phyloP scores from a whole-genome alignment of 2,329 filamentous ascomycete species.

The Elsinoe perseae region DNA sequence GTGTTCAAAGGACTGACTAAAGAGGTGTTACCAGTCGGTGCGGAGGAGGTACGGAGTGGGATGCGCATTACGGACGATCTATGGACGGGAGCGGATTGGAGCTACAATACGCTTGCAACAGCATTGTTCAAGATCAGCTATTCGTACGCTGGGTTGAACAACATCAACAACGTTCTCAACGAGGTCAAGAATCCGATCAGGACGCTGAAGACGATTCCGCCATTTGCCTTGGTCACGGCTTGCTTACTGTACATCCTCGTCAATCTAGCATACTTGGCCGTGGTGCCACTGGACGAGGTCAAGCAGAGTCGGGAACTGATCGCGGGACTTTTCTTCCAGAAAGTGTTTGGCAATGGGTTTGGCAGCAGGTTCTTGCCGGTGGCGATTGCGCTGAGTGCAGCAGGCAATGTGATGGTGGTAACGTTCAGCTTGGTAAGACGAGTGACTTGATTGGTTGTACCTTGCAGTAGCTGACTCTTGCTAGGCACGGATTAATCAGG shows the following conservation, averaged over 20 bases:
- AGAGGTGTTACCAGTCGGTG: neutral
- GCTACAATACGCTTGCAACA: slow-evolving; percentile 59
- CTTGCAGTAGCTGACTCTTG: neutral
- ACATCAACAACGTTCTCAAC: slow-evolving; percentile 63
- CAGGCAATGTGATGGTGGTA: slow-evolving; percentile 66
- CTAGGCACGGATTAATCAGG: slow-evolving; percentile 61
- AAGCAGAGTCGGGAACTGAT: slow-evolving; percentile 59
- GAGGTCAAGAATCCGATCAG: slow-evolving; percentile 61
- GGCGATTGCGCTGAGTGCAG: slow-evolving; percentile 58
- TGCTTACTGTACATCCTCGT: slow-evolving; percentile 59
- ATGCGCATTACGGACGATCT: neutral
- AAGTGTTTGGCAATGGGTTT: slow-evolving; percentile 52
- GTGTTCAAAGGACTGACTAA: slow-evolving; percentile 21
- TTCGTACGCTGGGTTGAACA: slow-evolving; percentile 59
- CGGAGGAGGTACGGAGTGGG: neutral
- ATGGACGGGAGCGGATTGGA: slow-evolving; percentile 40
- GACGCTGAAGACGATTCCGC: slow-evolving; percentile 56
- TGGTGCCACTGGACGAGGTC: slow-evolving; percentile 60
- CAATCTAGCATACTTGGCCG: slow-evolving; percentile 56
- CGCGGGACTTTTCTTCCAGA: slow-evolving; percentile 59
- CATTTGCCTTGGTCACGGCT: slow-evolving; percentile 53
- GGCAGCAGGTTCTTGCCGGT: slow-evolving; percentile 54
- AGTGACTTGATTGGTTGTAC: neutral
- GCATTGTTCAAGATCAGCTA: slow-evolving; percentile 61
- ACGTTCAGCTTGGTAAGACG: slow-evolving; percentile 43